Evolutionary conservation across 2,329 filamentous ascomycete genomes (phyloP).

Genomic region (Aspergillus bombycis): DNA sequence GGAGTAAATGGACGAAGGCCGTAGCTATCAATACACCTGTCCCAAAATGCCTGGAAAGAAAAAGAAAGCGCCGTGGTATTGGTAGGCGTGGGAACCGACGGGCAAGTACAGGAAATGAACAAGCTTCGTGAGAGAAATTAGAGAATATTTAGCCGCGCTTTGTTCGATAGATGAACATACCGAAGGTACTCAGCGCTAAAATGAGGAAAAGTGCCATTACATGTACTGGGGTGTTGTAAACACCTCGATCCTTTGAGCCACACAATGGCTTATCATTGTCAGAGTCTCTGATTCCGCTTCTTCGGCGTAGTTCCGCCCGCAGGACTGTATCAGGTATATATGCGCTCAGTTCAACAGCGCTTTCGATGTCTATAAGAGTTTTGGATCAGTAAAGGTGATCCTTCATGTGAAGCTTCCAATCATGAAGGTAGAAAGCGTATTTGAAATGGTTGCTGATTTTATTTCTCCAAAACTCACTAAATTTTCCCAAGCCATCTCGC

Average conservation of each 20-base stretch:
- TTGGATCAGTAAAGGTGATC: not conserved
- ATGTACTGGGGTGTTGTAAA: constrained; percentile 69
- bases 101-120: constrained; percentile 64
- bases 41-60: constrained; percentile 62
- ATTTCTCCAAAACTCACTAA: not conserved
- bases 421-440: not conserved
- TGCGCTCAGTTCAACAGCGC: constrained; percentile 27
- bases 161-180: constrained; percentile 26
- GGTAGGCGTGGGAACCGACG: constrained; percentile 63
- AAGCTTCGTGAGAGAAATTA: constrained; percentile 48
- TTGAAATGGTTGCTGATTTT: not conserved
- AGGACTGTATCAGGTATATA: constrained; percentile 38
- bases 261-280: constrained; percentile 33
- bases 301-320: constrained; percentile 36
- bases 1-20: constrained; percentile 63
- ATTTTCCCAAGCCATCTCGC: not conserved
- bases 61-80: constrained; percentile 61
- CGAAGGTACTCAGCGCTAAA: constrained; percentile 54
- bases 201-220: constrained; percentile 70
- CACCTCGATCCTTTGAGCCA: constrained; percentile 38
- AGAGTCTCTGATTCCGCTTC: constrained; percentile 23
- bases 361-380: constrained; percentile 23
- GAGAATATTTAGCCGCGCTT: constrained; percentile 1
- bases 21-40: constrained; percentile 61
- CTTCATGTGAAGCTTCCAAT: not conserved